These are phyloP conservation scores for Plantago ovata DNA, from an alignment of 257 asterid species.

Conservation along the genomic window DNA sequence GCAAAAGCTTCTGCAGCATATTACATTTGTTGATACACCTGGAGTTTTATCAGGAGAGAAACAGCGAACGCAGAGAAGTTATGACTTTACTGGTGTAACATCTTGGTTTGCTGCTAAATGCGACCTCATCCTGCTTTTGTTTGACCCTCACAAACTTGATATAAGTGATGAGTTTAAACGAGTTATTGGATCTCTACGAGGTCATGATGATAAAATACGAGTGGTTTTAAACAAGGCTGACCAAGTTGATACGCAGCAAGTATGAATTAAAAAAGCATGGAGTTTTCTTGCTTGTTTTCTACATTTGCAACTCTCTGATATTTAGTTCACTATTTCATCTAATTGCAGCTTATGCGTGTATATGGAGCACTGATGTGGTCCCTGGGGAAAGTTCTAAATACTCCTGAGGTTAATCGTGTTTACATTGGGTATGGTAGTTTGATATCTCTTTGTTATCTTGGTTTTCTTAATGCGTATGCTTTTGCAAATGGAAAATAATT, in stretches of 20 bases:
- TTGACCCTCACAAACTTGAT: conserved; percentile 59
- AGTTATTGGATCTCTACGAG: conserved; percentile 69
- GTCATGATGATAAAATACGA: conserved; percentile 80
- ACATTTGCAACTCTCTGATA: background rate
- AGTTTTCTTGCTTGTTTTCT: background rate
- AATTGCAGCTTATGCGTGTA: conserved; percentile 73
- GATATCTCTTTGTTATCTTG: background rate
- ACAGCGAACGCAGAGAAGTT: conserved; percentile 52
- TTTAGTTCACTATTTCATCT: background rate
- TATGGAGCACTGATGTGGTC: conserved; percentile 93
- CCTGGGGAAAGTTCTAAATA: conserved; percentile 75
- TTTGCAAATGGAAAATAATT: too few relatives aligned
- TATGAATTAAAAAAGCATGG: conserved; percentile 5
- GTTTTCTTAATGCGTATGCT: too few relatives aligned
- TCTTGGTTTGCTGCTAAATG: conserved; percentile 60
- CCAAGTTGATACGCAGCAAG: conserved; percentile 59
- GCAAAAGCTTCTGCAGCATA: conserved; percentile 42
- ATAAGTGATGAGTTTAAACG: conserved; percentile 81
- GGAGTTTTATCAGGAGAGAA: conserved; percentile 69
- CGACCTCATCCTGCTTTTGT: conserved; percentile 48
- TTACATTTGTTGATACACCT: conserved; percentile 54
- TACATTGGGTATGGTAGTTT: conserved; percentile 55
- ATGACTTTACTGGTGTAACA: conserved; percentile 51
- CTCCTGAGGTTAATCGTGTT: conserved; percentile 76
- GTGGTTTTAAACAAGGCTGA: conserved; percentile 67